Conservation (phyloP, 108 stramenopile genomes). For the Skeletonema potamos region DNA sequence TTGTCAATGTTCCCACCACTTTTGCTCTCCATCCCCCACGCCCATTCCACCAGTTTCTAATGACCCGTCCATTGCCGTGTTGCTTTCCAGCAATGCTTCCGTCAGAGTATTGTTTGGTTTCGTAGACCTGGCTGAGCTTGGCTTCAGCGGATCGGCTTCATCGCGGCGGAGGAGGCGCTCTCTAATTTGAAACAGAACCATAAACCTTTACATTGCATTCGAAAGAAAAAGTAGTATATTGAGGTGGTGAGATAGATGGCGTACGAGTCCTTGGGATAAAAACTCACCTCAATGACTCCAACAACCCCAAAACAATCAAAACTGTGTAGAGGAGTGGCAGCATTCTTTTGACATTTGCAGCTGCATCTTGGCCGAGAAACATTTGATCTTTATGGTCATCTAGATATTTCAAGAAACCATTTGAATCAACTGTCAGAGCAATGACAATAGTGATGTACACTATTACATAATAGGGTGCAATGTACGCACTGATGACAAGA, state of each 20-base stretch:
- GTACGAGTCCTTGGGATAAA: too few species aligned
- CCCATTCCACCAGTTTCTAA: neutral
- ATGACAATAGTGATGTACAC: constrained; percentile 37
- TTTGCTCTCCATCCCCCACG: neutral
- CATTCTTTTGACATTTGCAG: constrained; percentile 17
- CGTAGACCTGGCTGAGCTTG: neutral
- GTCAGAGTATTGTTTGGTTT: neutral
- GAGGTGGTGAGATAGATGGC: too few species aligned
- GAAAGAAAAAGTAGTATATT: neutral
- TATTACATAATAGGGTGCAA: constrained; percentile 10
- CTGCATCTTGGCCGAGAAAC: constrained; percentile 27
- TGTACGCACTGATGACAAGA: constrained; percentile 21
- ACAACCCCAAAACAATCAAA: neutral
- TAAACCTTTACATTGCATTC: neutral
- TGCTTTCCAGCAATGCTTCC: constrained; percentile 9
- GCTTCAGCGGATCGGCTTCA: neutral
- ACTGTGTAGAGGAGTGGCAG: constrained; percentile 18
- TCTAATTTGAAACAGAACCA: constrained; percentile 11
- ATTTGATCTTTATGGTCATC: constrained; percentile 37
- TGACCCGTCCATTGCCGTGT: neutral
- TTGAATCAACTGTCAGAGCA: constrained; percentile 14
- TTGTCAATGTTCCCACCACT: constrained; percentile 4
- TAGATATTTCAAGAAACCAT: constrained; percentile 25
- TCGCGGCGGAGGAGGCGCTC: neutral
- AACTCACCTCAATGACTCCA: constrained; percentile 27